A percentile compares a stretch with the other conserved stretches of the same genome.
Conservation (phyloP, 345 rosid genomes). For the Zanthoxylum bungeanum region DNA sequence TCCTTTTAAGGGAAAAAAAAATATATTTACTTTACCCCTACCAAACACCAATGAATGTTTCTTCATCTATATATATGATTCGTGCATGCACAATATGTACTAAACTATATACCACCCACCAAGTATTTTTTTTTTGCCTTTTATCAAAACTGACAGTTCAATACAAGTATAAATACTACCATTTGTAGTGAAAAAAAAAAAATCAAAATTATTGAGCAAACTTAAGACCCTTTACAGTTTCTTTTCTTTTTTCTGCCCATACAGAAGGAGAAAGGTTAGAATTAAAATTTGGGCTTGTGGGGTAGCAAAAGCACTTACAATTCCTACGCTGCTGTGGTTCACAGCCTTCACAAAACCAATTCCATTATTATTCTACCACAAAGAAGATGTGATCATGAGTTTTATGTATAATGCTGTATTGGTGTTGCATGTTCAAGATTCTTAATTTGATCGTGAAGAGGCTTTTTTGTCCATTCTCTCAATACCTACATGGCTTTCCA, state of each 20-base stretch:
- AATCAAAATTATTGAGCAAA: background rate
- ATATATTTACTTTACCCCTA: background rate
- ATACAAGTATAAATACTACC: background rate
- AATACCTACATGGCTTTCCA: too few relatives aligned
- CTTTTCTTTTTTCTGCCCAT: background rate
- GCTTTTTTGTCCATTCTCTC: too few relatives aligned
- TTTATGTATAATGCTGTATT: background rate
- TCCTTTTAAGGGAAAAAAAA: too few relatives aligned
- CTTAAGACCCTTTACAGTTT: background rate
- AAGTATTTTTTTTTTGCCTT: conserved; percentile 4
- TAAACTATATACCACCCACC: background rate
- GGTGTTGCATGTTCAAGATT: conserved; percentile 29
- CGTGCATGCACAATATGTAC: background rate
- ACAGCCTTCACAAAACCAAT: conserved; percentile 17
- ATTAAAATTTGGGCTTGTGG: conserved; percentile 26
- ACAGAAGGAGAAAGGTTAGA: background rate
- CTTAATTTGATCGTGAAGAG: conserved; percentile 8
- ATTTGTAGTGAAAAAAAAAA: conserved; percentile 2
- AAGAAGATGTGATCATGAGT: conserved; percentile 7
- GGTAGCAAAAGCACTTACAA: conserved; percentile 32
- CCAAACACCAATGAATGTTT: background rate
- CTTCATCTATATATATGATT: background rate
- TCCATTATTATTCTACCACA: conserved; percentile 19
- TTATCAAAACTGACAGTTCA: conserved; percentile 8
- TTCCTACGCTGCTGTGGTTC: conserved; percentile 16